Conservation (phyloP, 495 filamentous ascomycete species). For the Extremus antarcticus region DNA sequence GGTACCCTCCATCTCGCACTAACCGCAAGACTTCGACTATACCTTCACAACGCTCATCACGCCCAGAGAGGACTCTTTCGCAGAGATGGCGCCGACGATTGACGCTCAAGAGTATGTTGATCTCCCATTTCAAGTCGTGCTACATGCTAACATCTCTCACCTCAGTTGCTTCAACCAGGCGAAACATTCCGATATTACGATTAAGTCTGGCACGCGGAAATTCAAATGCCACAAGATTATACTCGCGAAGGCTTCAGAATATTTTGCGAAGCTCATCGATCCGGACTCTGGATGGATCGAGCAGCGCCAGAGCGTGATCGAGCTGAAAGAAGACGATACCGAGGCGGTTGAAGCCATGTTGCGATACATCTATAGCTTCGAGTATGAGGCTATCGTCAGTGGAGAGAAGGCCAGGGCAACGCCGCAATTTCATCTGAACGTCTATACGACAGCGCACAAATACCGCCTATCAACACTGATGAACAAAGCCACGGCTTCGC, state of each 20-base stretch:
- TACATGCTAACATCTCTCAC: too few relatives aligned
- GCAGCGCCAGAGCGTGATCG: constrained; percentile 12
- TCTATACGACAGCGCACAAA: constrained; percentile 2
- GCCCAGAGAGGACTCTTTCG: too few relatives aligned
- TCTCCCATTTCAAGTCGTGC: background rate
- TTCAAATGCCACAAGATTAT: constrained; percentile 1
- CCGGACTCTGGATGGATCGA: constrained; percentile 11
- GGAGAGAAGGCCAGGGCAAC: background rate
- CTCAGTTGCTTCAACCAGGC: background rate
- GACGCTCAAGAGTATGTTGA: background rate
- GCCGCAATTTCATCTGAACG: constrained; percentile 1
- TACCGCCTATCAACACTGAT: background rate
- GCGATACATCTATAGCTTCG: constrained; percentile 19
- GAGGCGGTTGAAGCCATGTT: constrained; percentile 33
- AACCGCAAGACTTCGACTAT: too few relatives aligned
- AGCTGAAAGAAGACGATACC: constrained; percentile 29
- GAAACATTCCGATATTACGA: background rate
- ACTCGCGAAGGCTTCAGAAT: constrained; percentile 2
- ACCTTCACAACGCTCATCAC: too few relatives aligned
- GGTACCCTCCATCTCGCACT: too few relatives aligned
- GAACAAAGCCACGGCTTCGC: background rate
- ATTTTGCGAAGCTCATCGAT: constrained; percentile 3
- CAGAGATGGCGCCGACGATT: background rate
- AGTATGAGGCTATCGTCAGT: constrained; percentile 2
- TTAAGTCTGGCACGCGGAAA: background rate